Evolutionary conservation across 306 rosid genomes (phyloP), one percentile per base, ranked within the genome.

Genomic region (Coriaria nepalensis): DNA sequence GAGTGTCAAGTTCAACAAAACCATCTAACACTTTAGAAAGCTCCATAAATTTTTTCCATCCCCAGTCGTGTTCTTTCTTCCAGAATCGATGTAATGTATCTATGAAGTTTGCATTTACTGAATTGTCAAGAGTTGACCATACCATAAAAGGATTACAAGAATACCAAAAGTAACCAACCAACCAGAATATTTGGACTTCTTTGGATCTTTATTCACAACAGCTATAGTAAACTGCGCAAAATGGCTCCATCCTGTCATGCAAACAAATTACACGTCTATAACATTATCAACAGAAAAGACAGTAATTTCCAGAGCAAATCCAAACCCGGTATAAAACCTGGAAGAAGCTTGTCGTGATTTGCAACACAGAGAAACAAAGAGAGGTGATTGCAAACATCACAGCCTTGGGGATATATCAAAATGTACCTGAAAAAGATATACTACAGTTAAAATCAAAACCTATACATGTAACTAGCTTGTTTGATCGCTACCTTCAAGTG

Each of bases 31-130:
- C 96, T 81, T 92, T 86, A 10, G 99, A 75, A 53, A 82, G 78
- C 79, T 92, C 99, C 99, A 86, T 92, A 62, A 92, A 92, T 65
- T 92, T 92, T 61, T 92, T 92, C 99, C 99, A 92, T 48, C 99
- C 99, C 99, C 99, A 92, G 65, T 92, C 99, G 59, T 92, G 99
- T 69, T 92, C 99, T 76, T 92, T 92, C 88, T 92, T 92, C 96
- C 99, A 92, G 67, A 92, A 92, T 29, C 99, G 93, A 69, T 92
- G 99, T 59, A 92, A 74, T 11, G 99, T 92, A 71, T 92, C 99
- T 92, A 78, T 62, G 62, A 68, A 71, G 49, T 13, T 53, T 58
- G 53, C 38, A 38, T 33, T 43, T 35, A 50, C 37, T 68, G 42
- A 65, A 60, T 38, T 59, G 9, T 13, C 33, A 35, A 37, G 20